Evolutionary conservation across 2,329 filamentous ascomycete genomes (phyloP).

Genomic region (Nigrospora oryzae): DNA sequence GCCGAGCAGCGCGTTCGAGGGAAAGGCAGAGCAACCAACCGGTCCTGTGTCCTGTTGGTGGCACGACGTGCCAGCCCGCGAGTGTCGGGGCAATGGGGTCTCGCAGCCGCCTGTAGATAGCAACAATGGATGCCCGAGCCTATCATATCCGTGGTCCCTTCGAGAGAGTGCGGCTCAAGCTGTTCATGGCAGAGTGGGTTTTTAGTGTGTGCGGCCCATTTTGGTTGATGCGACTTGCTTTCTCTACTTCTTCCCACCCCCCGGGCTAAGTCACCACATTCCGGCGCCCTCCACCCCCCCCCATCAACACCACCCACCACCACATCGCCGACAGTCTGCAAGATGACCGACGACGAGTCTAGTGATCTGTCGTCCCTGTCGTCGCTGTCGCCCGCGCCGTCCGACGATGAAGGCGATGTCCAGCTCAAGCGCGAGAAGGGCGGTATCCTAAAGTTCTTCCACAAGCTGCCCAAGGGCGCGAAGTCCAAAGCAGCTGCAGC

Average conservation of each 20-base stretch:
- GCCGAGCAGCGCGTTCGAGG: no score
- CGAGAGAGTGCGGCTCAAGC: neutral
- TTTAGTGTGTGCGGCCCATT: no score
- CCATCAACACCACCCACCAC: slow-evolving; percentile 4
- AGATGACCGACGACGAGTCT: slow-evolving; percentile 53
- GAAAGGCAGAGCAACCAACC: no score
- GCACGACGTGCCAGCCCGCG: no score
- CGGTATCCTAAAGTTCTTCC: slow-evolving; percentile 61
- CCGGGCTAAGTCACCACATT: neutral
- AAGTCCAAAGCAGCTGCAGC: slow-evolving; percentile 13
- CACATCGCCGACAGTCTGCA: slow-evolving; percentile 13
- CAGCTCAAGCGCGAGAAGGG: slow-evolving; percentile 43
- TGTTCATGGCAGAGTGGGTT: neutral
- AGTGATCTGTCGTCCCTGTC: slow-evolving; percentile 52
- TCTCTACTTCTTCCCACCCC: neutral
- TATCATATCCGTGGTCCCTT: neutral
- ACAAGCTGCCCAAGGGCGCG: slow-evolving; percentile 41
- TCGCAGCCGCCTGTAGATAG: no score
- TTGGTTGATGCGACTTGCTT: no score
- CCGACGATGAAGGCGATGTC: slow-evolving; percentile 45
- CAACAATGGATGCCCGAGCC: neutral
- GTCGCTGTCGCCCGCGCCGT: slow-evolving; percentile 40
- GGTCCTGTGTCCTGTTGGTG: no score
- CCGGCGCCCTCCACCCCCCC: neutral
- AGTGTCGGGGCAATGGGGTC: no score